These are phyloP conservation scores for Epicoccum sorghinum DNA, from an alignment of 2,329 filamentous ascomycete species.

Conservation along the genomic window DNA sequence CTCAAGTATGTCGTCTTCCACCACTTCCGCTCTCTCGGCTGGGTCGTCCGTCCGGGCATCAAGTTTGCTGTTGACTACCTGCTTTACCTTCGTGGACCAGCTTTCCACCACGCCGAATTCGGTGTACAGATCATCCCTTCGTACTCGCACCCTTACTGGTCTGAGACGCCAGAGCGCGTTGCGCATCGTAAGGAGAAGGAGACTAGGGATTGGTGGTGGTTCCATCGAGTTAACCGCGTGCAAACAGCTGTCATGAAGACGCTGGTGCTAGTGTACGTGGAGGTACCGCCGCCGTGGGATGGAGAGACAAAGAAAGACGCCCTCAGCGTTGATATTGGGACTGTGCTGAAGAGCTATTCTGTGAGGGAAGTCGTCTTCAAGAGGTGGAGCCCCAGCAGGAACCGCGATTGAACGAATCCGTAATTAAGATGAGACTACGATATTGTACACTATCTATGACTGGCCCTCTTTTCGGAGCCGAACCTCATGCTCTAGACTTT, in stretches of 20 bases:
- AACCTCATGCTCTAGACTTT: not conserved
- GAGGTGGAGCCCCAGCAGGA: constrained; percentile 85
- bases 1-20: constrained; percentile 90
- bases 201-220: constrained; percentile 73
- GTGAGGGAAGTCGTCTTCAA: constrained; percentile 81
- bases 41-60: constrained; percentile 89
- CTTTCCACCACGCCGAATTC: constrained; percentile 95
- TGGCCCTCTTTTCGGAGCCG: too few relatives aligned
- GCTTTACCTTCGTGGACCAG: constrained; percentile 90
- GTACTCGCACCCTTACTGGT: constrained; percentile 78
- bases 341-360: constrained; percentile 70
- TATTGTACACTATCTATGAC: not conserved
- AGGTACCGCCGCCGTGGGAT: constrained; percentile 74
- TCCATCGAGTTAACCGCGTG: constrained; percentile 89
- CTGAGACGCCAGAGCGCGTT: constrained; percentile 52
- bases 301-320: constrained; percentile 49
- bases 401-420: constrained; percentile 57
- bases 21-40: constrained; percentile 93
- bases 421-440: not conserved
- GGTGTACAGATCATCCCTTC: constrained; percentile 83
- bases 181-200: constrained; percentile 58
- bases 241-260: constrained; percentile 90
- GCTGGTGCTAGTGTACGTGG: constrained; percentile 86
- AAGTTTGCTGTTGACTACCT: constrained; percentile 96
- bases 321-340: constrained; percentile 61